Conservation (phyloP, 2,329 filamentous ascomycete species). For the Aspergillus sp. region DNA sequence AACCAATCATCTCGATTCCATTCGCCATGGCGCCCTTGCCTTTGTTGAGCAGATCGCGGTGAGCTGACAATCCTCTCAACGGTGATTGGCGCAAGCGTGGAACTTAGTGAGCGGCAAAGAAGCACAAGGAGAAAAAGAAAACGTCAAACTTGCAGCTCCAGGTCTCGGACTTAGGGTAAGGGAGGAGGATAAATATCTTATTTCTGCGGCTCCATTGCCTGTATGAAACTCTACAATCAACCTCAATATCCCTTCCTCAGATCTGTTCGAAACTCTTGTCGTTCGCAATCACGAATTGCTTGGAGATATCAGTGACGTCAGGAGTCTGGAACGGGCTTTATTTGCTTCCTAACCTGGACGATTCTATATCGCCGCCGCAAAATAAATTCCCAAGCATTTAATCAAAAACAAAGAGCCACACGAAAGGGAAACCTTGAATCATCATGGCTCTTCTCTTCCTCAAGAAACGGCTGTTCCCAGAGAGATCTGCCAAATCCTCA, state of each 20-base stretch:
- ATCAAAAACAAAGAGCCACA: background rate
- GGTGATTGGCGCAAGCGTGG: conserved; percentile 17
- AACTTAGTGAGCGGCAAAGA: background rate
- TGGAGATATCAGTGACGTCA: conserved; percentile 1
- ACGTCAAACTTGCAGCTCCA: conserved; percentile 1
- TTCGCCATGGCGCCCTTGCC: background rate
- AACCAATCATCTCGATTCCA: conserved; percentile 10
- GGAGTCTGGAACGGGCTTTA: conserved; percentile 7
- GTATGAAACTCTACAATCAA: background rate
- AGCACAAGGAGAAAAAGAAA: conserved; percentile 1
- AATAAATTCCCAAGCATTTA: background rate
- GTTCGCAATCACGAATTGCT: background rate
- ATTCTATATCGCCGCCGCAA: background rate
- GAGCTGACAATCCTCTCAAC: conserved; percentile 13
- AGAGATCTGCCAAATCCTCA: conserved; percentile 18
- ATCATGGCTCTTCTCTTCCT: conserved; percentile 45
- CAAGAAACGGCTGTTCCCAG: conserved; percentile 44
- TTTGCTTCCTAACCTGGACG: conserved; percentile 3
- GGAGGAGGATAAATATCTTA: conserved; percentile 13
- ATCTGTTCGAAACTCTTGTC: background rate
- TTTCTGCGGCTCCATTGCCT: conserved; percentile 1
- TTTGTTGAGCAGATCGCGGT: conserved; percentile 8
- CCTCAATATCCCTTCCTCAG: background rate
- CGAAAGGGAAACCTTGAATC: background rate
- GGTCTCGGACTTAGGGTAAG: conserved; percentile 3